Evolutionary conservation across 1,139 yeast genomes (phyloP).

Genomic region (Blastobotrys illinoisensis): DNA sequence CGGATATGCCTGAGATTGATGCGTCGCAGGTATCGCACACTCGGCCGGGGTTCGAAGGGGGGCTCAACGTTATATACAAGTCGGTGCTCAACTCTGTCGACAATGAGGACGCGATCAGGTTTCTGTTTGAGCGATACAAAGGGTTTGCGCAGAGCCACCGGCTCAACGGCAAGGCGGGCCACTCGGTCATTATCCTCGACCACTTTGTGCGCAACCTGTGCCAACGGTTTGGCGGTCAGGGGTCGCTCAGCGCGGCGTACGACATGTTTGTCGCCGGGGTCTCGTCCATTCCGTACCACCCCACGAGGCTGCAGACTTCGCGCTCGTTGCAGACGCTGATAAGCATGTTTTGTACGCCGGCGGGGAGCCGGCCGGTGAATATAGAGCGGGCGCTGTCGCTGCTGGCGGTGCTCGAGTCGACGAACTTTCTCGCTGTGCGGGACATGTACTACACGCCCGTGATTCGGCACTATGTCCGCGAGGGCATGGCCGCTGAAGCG

Average conservation of each 20-base stretch:
- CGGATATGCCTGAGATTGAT: not conserved
- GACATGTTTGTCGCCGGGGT: constrained; percentile 16
- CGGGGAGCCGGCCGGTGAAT: not conserved
- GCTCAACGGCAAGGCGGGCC: constrained; percentile 1
- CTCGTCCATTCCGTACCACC: not conserved
- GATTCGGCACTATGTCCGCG: not conserved
- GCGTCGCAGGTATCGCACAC: not conserved
- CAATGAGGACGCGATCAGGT: constrained; percentile 7
- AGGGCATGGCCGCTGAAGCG: not conserved
- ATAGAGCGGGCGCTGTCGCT: not conserved
- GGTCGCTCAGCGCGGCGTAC: constrained; percentile 20
- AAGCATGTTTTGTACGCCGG: not conserved
- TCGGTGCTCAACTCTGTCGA: constrained; percentile 23
- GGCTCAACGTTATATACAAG: constrained; percentile 22
- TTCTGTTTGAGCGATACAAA: constrained; percentile 20
- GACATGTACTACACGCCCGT: not conserved
- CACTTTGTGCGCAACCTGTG: constrained; percentile 23
- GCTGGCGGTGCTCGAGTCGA: not conserved
- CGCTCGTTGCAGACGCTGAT: not conserved
- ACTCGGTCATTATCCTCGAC: constrained; percentile 19
- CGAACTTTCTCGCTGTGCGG: not conserved
- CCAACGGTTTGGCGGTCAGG: constrained; percentile 12
- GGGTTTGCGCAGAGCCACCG: constrained; percentile 6
- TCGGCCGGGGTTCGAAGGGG: not conserved
- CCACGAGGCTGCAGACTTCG: not conserved